Percentiles rank a stretch among this genome's conserved stretches.
These are phyloP conservation scores for Ramalina intermedia DNA, from an alignment of 495 filamentous ascomycete species.

Conservation along the genomic window DNA sequence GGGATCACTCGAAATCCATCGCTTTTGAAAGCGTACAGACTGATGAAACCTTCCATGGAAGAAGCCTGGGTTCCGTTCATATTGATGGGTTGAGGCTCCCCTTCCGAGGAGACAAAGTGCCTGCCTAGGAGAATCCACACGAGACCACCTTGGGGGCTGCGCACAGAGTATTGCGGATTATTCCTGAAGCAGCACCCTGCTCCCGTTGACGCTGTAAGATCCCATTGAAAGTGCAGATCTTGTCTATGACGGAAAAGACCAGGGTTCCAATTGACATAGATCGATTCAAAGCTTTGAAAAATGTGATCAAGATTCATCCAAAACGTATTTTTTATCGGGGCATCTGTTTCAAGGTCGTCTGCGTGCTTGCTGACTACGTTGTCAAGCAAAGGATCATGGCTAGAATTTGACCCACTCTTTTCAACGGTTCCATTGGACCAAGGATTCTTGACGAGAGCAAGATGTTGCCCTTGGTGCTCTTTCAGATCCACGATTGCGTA, in stretches of 20 bases:
- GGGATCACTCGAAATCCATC: constrained; percentile 62
- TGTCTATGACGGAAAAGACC: constrained; percentile 63
- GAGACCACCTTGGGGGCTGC: constrained; percentile 36
- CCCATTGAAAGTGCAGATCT: constrained; percentile 85
- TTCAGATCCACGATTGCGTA: constrained; percentile 81
- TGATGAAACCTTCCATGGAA: constrained; percentile 55
- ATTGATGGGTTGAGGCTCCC: neutral
- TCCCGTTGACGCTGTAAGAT: constrained; percentile 43
- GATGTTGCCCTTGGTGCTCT: constrained; percentile 43
- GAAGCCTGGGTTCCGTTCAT: neutral
- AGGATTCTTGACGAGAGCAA: constrained; percentile 84
- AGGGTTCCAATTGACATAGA: constrained; percentile 97
- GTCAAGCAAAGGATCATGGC: too few relatives aligned
- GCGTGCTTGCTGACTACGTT: neutral
- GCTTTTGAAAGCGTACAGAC: constrained; percentile 63
- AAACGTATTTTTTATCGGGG: constrained; percentile 53
- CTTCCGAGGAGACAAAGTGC: constrained; percentile 56
- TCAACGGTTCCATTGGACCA: constrained; percentile 73
- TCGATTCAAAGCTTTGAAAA: constrained; percentile 78
- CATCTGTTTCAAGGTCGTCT: constrained; percentile 9
- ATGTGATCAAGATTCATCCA: constrained; percentile 84
- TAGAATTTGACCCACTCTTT: constrained; percentile 26
- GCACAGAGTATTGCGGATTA: constrained; percentile 73
- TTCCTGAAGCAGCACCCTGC: constrained; percentile 49
- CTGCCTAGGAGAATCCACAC: constrained; percentile 77